Evolutionary conservation across 345 rosid species (phyloP), one percentile per base, ranked within the genome.

Genomic region (Jatropha curcas): DNA sequence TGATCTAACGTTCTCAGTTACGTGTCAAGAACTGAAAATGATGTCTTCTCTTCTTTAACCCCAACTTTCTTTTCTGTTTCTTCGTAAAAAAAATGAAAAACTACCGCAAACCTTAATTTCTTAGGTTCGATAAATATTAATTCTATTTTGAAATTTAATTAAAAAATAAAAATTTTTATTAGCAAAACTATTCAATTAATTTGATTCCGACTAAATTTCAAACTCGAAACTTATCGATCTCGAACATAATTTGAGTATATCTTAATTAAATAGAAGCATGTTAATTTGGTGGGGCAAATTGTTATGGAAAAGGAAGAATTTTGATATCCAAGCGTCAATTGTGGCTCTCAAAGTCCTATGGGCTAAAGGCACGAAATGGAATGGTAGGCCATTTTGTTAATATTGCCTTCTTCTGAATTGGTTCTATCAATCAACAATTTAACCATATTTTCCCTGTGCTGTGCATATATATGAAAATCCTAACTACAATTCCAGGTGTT

Each of bases 391-490:
- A 71, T 46, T 46, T 60, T 71, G 9, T n/a, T 19, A 19, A 6
- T 39, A 28, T 17, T 52, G 35, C 70, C 64, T 43, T 68, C 58
- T 39, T 45, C 31, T 64, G 71, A 72, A 63, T 56, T 72, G 74
- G 33, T 46, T 62, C 71, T 57, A 39, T 77, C 74, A 77, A 67
- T 53, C 71, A 62, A 62, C 67, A 73, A 35, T 39, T 27, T 3
- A 3, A 50, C 16, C 31, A n/a, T 58, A 61, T 31, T 27, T 57
- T 60, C 34, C 43, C 74, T 67, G 24, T 41, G 11, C 65, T 48
- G 27, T 50, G 74, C 48, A 71, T 34, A 45, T 45, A 27, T 57
- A 46, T 70, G 34, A 64, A 67, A 67, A 27, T 63, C 37, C 28
- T 2, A 25, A n/a, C 20, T 2, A 2, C 50, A 66, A 8, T 0